Percentiles rank a stretch among this genome's conserved stretches.
Conservation (phyloP, 2,329 filamentous ascomycete species). For the Alternaria incomplexa region DNA sequence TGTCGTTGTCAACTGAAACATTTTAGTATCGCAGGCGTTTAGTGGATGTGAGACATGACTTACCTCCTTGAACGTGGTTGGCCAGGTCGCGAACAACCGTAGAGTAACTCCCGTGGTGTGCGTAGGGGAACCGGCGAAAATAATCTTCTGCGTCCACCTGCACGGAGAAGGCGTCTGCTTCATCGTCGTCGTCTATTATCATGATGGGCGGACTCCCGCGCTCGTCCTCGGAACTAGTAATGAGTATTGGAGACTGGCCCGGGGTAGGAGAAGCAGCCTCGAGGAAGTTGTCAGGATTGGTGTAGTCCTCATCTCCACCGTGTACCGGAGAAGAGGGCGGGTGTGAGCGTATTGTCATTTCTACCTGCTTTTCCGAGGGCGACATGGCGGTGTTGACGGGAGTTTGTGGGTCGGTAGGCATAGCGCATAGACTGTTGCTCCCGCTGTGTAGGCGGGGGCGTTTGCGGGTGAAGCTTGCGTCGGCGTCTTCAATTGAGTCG, state of each 20-base stretch:
- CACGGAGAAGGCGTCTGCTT: slow-evolving; percentile 18
- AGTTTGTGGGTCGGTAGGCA: slow-evolving; percentile 35
- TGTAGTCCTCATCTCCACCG: slow-evolving; percentile 19
- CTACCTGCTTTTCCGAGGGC: slow-evolving; percentile 34
- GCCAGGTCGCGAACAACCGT: slow-evolving; percentile 30
- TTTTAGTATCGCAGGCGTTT: slow-evolving; percentile 18
- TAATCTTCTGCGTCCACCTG: slow-evolving; percentile 35
- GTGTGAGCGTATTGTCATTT: slow-evolving; percentile 50
- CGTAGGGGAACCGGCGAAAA: slow-evolving; percentile 42
- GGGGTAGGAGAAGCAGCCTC: slow-evolving; percentile 13
- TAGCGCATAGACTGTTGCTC: slow-evolving; percentile 35
- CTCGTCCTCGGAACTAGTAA: slow-evolving; percentile 23
- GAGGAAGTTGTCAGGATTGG: slow-evolving; percentile 8
- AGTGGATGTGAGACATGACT: slow-evolving; percentile 1
- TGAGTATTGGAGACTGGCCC: slow-evolving; percentile 17
- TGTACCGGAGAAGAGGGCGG: slow-evolving; percentile 35
- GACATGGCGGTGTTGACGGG: slow-evolving; percentile 18
- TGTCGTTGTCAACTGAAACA: slow-evolving; percentile 13
- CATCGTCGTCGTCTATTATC: slow-evolving; percentile 46
- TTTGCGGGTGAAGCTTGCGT: slow-evolving; percentile 54
- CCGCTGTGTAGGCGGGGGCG: slow-evolving; percentile 52
- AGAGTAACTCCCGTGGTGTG: slow-evolving; percentile 20
- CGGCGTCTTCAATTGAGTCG: slow-evolving; percentile 53
- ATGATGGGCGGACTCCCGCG: slow-evolving; percentile 45
- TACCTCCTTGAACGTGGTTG: slow-evolving; percentile 35